These are phyloP conservation scores for Kregervanrija pseudodelftensis DNA, from an alignment of 805 yeast genomes.

Conservation along the genomic window DNA sequence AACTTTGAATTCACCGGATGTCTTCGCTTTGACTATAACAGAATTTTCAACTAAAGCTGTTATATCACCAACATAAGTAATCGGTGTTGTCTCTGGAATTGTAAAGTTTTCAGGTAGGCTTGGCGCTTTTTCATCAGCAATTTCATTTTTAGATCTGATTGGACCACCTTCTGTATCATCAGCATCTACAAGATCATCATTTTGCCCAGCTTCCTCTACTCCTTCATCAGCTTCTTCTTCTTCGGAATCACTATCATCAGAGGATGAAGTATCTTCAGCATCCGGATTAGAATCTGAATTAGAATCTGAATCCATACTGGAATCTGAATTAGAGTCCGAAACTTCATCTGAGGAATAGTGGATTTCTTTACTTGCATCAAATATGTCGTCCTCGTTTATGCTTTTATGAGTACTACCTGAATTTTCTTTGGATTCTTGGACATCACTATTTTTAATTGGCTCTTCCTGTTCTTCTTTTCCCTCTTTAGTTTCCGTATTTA, in stretches of 20 bases:
- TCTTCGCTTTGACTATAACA: conserved; percentile 60
- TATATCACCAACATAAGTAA: conserved; percentile 67
- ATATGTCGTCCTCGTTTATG: conserved; percentile 9
- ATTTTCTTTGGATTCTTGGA: too few relatives aligned
- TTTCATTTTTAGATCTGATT: conserved; percentile 72
- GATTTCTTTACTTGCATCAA: conserved; percentile 13
- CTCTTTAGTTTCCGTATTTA: too few relatives aligned
- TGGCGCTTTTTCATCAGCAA: conserved; percentile 60
- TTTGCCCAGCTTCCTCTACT: conserved; percentile 6
- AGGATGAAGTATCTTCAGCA: conserved; percentile 7
- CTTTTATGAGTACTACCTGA: too few relatives aligned
- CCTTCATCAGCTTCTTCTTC: conserved; percentile 19
- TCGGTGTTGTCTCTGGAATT: conserved; percentile 52
- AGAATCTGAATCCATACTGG: conserved; percentile 18
- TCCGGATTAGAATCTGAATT: conserved; percentile 20
- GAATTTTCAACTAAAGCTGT: conserved; percentile 64
- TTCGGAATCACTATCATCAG: conserved; percentile 13
- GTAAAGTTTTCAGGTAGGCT: conserved; percentile 58
- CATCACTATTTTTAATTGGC: too few relatives aligned
- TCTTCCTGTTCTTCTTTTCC: too few relatives aligned
- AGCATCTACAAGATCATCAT: conserved; percentile 27
- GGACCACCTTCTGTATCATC: conserved; percentile 50
- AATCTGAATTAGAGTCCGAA: conserved; percentile 13
- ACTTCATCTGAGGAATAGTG: conserved; percentile 20
- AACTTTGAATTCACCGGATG: conserved; percentile 80